Conservation (phyloP, 2,329 filamentous ascomycete genomes). For the Trichothecium roseum region DNA sequence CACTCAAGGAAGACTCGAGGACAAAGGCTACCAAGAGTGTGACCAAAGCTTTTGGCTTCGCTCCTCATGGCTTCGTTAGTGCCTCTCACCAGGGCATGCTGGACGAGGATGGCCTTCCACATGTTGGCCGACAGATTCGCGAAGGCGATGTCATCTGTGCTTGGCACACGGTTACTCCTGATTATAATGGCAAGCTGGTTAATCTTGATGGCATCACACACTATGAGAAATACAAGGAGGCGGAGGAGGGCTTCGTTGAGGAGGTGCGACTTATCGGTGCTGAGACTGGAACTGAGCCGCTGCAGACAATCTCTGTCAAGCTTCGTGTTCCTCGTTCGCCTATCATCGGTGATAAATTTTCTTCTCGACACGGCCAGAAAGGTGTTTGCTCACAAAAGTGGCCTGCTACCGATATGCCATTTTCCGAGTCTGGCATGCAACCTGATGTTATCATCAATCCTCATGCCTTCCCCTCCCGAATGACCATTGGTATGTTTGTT, state of each 20-base stretch:
- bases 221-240: slow-evolving; percentile 90
- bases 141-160: slow-evolving; percentile 81
- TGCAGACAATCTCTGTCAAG: slow-evolving; percentile 85
- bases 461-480: slow-evolving; percentile 96
- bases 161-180: slow-evolving; percentile 77
- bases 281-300: slow-evolving; percentile 71
- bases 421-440: slow-evolving; percentile 91
- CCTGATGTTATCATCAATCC: slow-evolving; percentile 99
- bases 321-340: slow-evolving; percentile 83
- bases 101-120: slow-evolving; percentile 79
- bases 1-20: slow-evolving; percentile 69
- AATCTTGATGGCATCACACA: slow-evolving; percentile 82
- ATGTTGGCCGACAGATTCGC: slow-evolving; percentile 65
- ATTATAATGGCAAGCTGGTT: slow-evolving; percentile 66
- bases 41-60: slow-evolving; percentile 82
- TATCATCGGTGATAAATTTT: slow-evolving; percentile 97
- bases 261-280: slow-evolving; percentile 85
- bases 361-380: slow-evolving; percentile 95
- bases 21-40: slow-evolving; percentile 57
- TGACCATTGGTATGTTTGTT: slow-evolving; percentile 99
- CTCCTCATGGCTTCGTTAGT: slow-evolving; percentile 63
- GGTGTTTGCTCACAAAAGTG: slow-evolving; percentile 95
- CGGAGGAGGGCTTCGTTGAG: slow-evolving; percentile 79
- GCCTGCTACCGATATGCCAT: slow-evolving; percentile 89
- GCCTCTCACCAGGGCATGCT: slow-evolving; percentile 61